These are phyloP conservation scores for Meyerozyma athensensis DNA, from an alignment of 1,139 yeast species.

Conservation along the genomic window DNA sequence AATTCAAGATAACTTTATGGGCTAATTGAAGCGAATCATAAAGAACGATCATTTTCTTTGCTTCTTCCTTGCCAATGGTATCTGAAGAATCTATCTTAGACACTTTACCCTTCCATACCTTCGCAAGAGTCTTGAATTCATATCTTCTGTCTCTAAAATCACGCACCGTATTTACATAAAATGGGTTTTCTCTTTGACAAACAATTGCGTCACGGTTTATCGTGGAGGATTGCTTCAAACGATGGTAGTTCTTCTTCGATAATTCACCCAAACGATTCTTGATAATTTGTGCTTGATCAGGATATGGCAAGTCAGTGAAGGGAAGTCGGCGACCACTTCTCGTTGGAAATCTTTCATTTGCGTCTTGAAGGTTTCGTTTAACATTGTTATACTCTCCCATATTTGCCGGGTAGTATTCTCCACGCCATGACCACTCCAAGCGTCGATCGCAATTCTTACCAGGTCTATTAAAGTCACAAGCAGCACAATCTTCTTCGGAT, in stretches of 20 bases:
- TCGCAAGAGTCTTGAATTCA: slow-evolving; percentile 90
- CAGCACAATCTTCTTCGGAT: slow-evolving; percentile 90
- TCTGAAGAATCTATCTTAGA: slow-evolving; percentile 50
- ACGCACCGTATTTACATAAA: slow-evolving; percentile 91
- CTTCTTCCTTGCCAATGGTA: slow-evolving; percentile 67
- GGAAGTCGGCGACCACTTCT: slow-evolving; percentile 52
- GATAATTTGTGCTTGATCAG: slow-evolving; percentile 73
- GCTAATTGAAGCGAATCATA: slow-evolving; percentile 96
- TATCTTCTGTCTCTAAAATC: slow-evolving; percentile 94
- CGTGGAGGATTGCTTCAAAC: slow-evolving; percentile 75
- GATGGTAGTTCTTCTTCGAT: slow-evolving; percentile 79
- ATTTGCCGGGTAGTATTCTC: slow-evolving; percentile 89
- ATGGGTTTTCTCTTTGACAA: slow-evolving; percentile 97
- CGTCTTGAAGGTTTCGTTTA: slow-evolving; percentile 63
- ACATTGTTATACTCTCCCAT: slow-evolving; percentile 90
- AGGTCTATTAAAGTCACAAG: slow-evolving; percentile 95
- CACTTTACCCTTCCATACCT: slow-evolving; percentile 87
- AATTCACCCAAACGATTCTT: slow-evolving; percentile 82
- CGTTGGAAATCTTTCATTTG: slow-evolving; percentile 66
- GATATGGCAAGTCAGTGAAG: slow-evolving; percentile 69
- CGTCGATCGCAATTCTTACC: slow-evolving; percentile 91
- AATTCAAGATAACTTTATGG: slow-evolving; percentile 92
- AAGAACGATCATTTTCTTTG: slow-evolving; percentile 86
- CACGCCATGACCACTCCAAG: slow-evolving; percentile 98
- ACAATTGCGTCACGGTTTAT: slow-evolving; percentile 90